Evolutionary conservation across 2,329 filamentous ascomycete species (phyloP).

Genomic region (Ophiostoma perfectum): DNA sequence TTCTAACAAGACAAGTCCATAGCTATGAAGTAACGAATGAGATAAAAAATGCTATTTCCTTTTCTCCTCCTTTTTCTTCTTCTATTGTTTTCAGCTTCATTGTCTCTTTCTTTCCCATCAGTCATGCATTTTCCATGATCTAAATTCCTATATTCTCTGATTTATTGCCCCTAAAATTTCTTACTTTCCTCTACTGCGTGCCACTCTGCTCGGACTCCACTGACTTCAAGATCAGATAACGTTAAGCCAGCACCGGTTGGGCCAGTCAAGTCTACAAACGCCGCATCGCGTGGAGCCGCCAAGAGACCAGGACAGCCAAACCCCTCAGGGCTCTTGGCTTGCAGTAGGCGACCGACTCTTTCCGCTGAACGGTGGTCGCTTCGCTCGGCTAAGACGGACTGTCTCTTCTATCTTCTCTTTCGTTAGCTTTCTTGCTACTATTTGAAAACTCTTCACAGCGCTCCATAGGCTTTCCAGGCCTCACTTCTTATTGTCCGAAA

Average conservation of each 20-base stretch:
- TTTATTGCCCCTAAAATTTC: too few relatives aligned
- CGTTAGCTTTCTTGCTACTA: not conserved
- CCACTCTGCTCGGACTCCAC: not conserved
- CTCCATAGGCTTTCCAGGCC: too few relatives aligned
- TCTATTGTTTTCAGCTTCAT: not conserved
- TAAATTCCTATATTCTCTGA: too few relatives aligned
- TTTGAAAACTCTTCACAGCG: not conserved
- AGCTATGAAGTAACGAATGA: not conserved
- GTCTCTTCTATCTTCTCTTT: not conserved
- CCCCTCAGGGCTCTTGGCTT: conserved; percentile 4
- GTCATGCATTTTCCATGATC: too few relatives aligned
- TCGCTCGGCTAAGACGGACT: not conserved
- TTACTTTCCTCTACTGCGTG: too few relatives aligned
- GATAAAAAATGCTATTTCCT: not conserved
- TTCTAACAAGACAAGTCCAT: not conserved
- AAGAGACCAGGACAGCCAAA: not conserved
- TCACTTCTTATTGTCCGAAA: not conserved
- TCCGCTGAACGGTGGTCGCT: not conserved
- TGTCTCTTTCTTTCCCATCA: not conserved
- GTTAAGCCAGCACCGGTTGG: not conserved
- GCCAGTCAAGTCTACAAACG: not conserved
- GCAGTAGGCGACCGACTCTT: not conserved
- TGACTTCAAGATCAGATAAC: not conserved
- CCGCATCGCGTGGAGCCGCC: not conserved
- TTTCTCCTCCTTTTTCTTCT: not conserved